Conservation (phyloP, 1,284 basidiomycete species). For the Leccinum subfulvum region DNA sequence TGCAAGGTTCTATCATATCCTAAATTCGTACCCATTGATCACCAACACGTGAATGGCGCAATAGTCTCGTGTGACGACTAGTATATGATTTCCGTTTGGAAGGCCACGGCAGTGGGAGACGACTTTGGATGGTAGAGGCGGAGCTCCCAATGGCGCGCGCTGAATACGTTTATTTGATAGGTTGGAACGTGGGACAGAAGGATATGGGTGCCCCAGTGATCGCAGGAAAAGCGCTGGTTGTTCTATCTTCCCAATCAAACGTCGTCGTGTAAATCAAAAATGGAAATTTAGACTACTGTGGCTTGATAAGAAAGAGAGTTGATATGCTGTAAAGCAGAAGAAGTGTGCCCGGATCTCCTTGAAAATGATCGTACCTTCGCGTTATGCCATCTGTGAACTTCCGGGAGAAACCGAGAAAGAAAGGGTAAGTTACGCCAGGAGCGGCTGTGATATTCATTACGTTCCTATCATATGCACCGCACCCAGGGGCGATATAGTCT, state of each 20-base stretch:
- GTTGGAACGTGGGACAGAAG: neutral
- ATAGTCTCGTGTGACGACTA: too few relatives aligned
- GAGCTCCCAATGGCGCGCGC: too few relatives aligned
- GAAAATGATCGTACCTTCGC: neutral
- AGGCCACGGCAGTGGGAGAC: too few relatives aligned
- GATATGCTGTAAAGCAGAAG: neutral
- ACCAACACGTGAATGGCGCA: too few relatives aligned
- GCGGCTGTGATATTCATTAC: neutral
- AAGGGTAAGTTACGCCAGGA: neutral
- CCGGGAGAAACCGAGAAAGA: neutral
- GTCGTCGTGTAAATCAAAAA: neutral
- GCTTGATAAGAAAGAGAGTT: neutral
- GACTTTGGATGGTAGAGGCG: too few relatives aligned
- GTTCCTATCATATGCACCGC: too few relatives aligned
- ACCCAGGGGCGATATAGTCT: too few relatives aligned
- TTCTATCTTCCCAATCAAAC: neutral
- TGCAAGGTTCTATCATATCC: too few relatives aligned
- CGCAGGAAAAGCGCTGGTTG: neutral
- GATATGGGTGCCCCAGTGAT: neutral
- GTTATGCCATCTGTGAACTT: neutral
- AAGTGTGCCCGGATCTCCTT: neutral
- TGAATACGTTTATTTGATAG: too few relatives aligned
- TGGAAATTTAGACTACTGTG: neutral
- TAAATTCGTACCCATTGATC: too few relatives aligned
- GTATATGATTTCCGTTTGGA: too few relatives aligned